A percentile compares a stretch with the other conserved stretches of the same genome.
These are phyloP conservation scores for Aspergillus pseudoglaucus DNA, from an alignment of 2,329 filamentous ascomycete species.

Conservation along the genomic window DNA sequence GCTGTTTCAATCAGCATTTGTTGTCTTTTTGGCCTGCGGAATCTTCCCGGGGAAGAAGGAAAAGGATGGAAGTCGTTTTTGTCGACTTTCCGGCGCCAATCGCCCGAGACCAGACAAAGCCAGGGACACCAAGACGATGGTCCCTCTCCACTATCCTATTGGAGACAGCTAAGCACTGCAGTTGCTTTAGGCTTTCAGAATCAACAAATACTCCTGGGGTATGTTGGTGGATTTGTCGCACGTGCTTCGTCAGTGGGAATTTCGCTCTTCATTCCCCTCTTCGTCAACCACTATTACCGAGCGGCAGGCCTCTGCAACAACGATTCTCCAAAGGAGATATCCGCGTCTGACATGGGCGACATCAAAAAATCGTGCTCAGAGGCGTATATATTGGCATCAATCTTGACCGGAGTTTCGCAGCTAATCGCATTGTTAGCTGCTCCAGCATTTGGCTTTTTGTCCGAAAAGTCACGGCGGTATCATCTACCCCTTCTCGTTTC, in stretches of 20 bases:
- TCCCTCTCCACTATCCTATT: slow-evolving; percentile 23
- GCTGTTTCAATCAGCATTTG: slow-evolving; percentile 65
- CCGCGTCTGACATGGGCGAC: slow-evolving; percentile 42
- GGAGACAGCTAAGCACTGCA: slow-evolving; percentile 55
- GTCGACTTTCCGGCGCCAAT: slow-evolving; percentile 3
- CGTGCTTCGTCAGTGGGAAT: slow-evolving; percentile 92
- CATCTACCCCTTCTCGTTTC: slow-evolving; percentile 70
- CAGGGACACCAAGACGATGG: slow-evolving; percentile 1
- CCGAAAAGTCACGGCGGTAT: slow-evolving; percentile 58
- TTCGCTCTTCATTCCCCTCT: slow-evolving; percentile 88
- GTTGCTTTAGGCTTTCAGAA: slow-evolving; percentile 67
- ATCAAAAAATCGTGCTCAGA: slow-evolving; percentile 78
- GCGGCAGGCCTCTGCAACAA: slow-evolving; percentile 67
- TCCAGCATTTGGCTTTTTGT: slow-evolving; percentile 78
- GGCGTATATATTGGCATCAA: slow-evolving; percentile 81
- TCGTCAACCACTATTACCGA: slow-evolving; percentile 86
- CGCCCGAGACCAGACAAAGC: slow-evolving; percentile 1
- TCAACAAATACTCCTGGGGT: slow-evolving; percentile 74
- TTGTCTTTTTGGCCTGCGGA: slow-evolving; percentile 70
- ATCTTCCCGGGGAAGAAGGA: slow-evolving; percentile 63
- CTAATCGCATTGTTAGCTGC: slow-evolving; percentile 77
- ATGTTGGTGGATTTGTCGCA: slow-evolving; percentile 89
- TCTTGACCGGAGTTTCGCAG: slow-evolving; percentile 83
- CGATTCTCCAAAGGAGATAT: slow-evolving; percentile 21
- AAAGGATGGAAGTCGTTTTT: slow-evolving; percentile 62